These are phyloP conservation scores for Pleodorina starrii DNA, from an alignment of 139 green algal species.

Conservation along the genomic window DNA sequence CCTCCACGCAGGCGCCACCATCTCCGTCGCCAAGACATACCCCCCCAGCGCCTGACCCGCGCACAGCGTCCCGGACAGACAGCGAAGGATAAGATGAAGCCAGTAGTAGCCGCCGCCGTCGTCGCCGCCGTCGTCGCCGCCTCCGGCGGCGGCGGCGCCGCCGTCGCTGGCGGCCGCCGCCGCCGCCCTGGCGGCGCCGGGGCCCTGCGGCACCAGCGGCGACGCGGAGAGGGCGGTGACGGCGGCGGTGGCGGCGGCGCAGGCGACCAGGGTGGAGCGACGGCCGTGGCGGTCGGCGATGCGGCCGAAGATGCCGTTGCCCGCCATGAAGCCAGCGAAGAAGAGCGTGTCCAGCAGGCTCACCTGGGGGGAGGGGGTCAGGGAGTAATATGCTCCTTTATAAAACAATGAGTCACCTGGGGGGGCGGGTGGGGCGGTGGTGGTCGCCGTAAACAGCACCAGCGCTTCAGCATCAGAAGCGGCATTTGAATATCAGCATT, in stretches of 20 bases:
- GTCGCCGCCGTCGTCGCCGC: not conserved
- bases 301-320: constrained; percentile 32
- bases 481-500: not conserved
- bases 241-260: not conserved
- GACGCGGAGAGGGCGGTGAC: constrained; percentile 21
- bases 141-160: not conserved
- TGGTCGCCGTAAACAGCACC: too few species aligned
- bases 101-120: not conserved
- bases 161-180: not conserved
- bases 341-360: constrained; percentile 39
- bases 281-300: constrained; percentile 32
- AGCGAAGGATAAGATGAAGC: constrained; percentile 17
- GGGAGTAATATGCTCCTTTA: too few species aligned
- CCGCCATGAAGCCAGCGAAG: constrained; percentile 48
- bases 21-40: constrained; percentile 45
- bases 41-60: constrained; percentile 37
- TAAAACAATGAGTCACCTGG: too few species aligned
- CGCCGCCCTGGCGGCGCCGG: not conserved
- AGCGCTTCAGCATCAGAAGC: not conserved
- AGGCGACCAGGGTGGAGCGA: not conserved
- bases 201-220: not conserved
- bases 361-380: not conserved
- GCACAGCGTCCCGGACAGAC: not conserved
- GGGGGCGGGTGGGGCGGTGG: too few species aligned
- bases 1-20: constrained; percentile 40